Evolutionary conservation across 257 asterid species (phyloP).

Genomic region (Solanum commersonii): DNA sequence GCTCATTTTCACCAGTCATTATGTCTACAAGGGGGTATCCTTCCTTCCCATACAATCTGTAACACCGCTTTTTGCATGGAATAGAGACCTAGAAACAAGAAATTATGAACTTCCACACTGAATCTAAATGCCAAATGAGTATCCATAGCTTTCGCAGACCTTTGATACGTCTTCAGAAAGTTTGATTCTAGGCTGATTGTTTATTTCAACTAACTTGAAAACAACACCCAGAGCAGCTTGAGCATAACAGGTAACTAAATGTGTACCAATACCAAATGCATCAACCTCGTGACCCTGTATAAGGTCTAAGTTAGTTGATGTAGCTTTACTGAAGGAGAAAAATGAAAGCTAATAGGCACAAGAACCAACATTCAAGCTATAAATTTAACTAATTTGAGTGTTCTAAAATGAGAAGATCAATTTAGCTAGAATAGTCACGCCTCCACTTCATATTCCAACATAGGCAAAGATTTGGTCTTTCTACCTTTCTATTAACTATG

Average conservation of each 20-base stretch:
- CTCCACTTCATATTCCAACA: neutral
- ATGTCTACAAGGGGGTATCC: constrained; percentile 93
- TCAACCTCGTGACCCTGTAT: constrained; percentile 91
- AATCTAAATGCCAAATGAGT: neutral
- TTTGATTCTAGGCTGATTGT: constrained; percentile 90
- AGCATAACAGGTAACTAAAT: constrained; percentile 95
- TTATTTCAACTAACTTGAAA: constrained; percentile 92
- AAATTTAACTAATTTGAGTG: neutral
- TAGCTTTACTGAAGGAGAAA: neutral
- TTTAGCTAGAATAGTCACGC: neutral
- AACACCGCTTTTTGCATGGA: constrained; percentile 95
- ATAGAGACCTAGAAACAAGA: constrained; percentile 67
- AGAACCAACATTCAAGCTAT: neutral
- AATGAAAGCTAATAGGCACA: neutral
- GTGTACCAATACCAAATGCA: constrained; percentile 94
- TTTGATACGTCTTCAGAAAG: constrained; percentile 96
- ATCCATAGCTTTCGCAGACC: constrained; percentile 34
- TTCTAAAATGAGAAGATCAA: neutral
- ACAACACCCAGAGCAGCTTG: constrained; percentile 97
- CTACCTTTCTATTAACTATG: neutral
- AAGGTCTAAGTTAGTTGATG: neutral
- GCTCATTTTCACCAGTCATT: constrained; percentile 86
- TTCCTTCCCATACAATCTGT: constrained; percentile 89
- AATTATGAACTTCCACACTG: neutral
- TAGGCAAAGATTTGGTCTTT: neutral